A percentile compares a stretch with the other conserved stretches of the same genome.
These are phyloP conservation scores for Strobilomyces echinocephalus DNA, from an alignment of 768 basidiomycete genomes.

Conservation along the genomic window DNA sequence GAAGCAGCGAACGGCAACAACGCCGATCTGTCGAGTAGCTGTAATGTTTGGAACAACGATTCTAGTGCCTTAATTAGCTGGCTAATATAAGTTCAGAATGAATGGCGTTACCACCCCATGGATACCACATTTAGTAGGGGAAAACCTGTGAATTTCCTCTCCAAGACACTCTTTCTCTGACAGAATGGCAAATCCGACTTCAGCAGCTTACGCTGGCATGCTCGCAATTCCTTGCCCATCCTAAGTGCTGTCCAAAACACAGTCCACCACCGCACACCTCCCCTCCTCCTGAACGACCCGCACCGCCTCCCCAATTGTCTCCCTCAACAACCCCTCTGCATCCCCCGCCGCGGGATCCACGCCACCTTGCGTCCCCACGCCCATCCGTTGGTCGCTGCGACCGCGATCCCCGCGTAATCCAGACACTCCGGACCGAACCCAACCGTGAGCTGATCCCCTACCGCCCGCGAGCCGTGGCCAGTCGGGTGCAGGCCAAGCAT, in stretches of 20 bases:
- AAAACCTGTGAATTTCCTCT: no score
- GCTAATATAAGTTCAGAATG: no score
- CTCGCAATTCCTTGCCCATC: background rate
- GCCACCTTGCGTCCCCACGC: constrained; percentile 45
- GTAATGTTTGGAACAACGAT: no score
- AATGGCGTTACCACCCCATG: no score
- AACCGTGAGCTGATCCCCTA: constrained; percentile 49
- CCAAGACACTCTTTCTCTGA: no score
- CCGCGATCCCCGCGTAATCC: constrained; percentile 58
- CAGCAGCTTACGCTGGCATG: no score
- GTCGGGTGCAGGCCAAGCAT: constrained; percentile 62
- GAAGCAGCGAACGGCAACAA: no score
- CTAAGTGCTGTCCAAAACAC: constrained; percentile 43
- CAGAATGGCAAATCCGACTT: no score
- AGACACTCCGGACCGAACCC: constrained; percentile 62
- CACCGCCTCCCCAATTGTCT: constrained; percentile 45
- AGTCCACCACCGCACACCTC: constrained; percentile 64
- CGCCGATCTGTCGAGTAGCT: no score
- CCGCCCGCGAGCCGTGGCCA: constrained; percentile 45
- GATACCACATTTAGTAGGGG: no score
- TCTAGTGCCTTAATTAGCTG: no score
- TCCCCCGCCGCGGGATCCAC: constrained; percentile 20
- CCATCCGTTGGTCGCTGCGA: constrained; percentile 68
- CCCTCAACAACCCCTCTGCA: constrained; percentile 25
- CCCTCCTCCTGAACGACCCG: constrained; percentile 51